These are phyloP conservation scores for Neurospora hispaniola DNA, from an alignment of 495 filamentous ascomycete genomes.

Conservation along the genomic window DNA sequence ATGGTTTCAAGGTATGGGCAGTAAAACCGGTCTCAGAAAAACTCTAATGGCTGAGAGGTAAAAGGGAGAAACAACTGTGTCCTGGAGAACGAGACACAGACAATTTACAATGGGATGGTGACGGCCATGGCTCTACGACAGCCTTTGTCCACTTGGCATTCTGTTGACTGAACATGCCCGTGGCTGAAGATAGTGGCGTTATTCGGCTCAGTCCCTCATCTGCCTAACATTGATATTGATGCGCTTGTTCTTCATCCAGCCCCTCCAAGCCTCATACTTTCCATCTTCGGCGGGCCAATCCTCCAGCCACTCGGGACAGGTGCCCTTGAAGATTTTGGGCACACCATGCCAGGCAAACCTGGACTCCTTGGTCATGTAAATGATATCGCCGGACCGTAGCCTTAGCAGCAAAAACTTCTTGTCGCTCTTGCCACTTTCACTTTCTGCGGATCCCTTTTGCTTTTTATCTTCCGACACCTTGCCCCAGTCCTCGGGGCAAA, in stretches of 20 bases:
- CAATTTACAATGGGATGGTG: neutral
- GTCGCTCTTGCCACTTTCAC: neutral
- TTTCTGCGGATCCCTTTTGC: conserved; percentile 4
- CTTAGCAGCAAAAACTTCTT: conserved; percentile 49
- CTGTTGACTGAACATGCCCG: neutral
- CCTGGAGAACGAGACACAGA: neutral
- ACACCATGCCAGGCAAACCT: conserved; percentile 93
- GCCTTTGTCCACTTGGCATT: neutral
- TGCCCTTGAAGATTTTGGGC: conserved; percentile 64
- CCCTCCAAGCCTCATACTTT: conserved; percentile 54
- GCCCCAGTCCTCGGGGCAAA: conserved; percentile 36
- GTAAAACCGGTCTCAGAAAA: neutral
- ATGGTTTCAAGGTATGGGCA: neutral
- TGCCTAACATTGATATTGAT: conserved; percentile 89
- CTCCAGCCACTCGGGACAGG: conserved; percentile 62
- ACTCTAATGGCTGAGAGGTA: neutral
- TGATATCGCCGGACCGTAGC: conserved; percentile 66
- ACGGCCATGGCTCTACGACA: neutral
- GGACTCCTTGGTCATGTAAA: conserved; percentile 70
- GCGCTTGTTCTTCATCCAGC: conserved; percentile 77
- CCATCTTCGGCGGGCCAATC: conserved; percentile 59
- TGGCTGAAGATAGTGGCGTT: neutral
- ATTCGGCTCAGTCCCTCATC: conserved; percentile 49
- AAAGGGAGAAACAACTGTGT: neutral
- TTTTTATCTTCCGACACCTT: conserved; percentile 21